A percentile compares a stretch with the other conserved stretches of the same genome.
Evolutionary conservation across 2,329 filamentous ascomycete genomes (phyloP).

Genomic region (Cladorrhinum sp.): DNA sequence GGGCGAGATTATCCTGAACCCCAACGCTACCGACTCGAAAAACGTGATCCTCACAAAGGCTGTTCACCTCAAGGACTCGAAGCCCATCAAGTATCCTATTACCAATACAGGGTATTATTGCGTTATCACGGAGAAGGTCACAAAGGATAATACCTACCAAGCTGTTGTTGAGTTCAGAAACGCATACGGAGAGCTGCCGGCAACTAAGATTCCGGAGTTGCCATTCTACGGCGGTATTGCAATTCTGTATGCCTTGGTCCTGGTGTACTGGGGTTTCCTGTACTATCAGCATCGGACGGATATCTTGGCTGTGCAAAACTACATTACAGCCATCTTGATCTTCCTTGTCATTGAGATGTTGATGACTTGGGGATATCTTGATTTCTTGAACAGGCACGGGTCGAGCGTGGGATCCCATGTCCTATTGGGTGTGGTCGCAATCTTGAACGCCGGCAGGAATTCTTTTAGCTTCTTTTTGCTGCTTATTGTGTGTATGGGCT

Average conservation of each 20-base stretch:
- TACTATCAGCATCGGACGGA: constrained; percentile 94
- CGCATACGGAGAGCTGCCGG: constrained; percentile 91
- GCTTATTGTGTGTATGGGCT: constrained; percentile 98
- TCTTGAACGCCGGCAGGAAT: constrained; percentile 90
- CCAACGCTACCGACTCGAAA: constrained; percentile 71
- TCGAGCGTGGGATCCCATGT: constrained; percentile 79
- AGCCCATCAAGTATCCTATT: constrained; percentile 75
- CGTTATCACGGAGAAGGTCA: constrained; percentile 73
- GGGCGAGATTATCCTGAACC: constrained; percentile 78
- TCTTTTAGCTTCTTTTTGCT: constrained; percentile 98
- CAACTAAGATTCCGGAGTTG: constrained; percentile 92
- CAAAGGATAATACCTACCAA: constrained; percentile 61
- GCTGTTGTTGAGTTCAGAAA: constrained; percentile 91
- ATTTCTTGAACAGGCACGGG: constrained; percentile 89
- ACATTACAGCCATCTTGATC: constrained; percentile 93
- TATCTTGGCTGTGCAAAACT: constrained; percentile 96
- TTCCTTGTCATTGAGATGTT: constrained; percentile 96
- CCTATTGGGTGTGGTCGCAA: constrained; percentile 84
- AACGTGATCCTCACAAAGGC: constrained; percentile 76
- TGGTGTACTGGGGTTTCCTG: constrained; percentile 82
- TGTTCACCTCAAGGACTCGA: constrained; percentile 73
- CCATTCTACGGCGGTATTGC: constrained; percentile 95
- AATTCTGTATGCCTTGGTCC: constrained; percentile 86
- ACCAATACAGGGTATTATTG: constrained; percentile 96
- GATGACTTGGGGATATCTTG: constrained; percentile 92